Evolutionary conservation across 2,329 filamentous ascomycete species (phyloP).

Genomic region (Epichloe gansuensis): DNA sequence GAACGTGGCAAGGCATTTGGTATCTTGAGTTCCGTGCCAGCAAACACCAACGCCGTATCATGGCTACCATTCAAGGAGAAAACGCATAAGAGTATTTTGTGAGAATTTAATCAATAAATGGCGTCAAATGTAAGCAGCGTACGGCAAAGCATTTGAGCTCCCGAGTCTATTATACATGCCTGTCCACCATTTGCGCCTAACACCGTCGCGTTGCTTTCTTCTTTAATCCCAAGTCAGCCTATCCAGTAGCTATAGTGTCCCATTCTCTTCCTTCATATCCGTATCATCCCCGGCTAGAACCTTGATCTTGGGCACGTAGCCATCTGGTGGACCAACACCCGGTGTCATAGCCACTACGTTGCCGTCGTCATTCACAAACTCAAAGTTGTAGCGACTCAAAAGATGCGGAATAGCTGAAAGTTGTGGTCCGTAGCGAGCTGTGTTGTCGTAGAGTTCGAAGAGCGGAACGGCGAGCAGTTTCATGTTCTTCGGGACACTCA

Average conservation of each 20-base stretch:
- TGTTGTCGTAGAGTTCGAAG: constrained; percentile 98
- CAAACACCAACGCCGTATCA: constrained; percentile 67
- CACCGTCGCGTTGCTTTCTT: constrained; percentile 17
- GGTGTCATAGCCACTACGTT: constrained; percentile 78
- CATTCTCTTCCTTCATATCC: constrained; percentile 44
- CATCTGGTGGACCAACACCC: constrained; percentile 46
- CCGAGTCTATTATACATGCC: constrained; percentile 6
- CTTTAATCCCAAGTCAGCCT: constrained; percentile 13
- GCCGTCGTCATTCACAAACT: constrained; percentile 89
- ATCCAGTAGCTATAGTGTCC: constrained; percentile 17
- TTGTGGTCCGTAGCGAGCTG: constrained; percentile 84
- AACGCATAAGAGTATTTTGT: constrained; percentile 28
- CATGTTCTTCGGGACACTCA: constrained; percentile 99
- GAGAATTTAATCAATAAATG: neutral
- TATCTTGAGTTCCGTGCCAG: constrained; percentile 76
- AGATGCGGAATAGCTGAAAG: constrained; percentile 93
- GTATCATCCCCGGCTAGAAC: constrained; percentile 51
- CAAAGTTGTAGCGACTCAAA: constrained; percentile 90
- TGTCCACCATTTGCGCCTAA: constrained; percentile 19
- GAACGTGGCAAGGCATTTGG: constrained; percentile 83
- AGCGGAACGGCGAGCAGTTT: constrained; percentile 93
- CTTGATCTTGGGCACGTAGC: constrained; percentile 50
- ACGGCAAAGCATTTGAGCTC: neutral
- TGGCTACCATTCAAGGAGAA: constrained; percentile 92
- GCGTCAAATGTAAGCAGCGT: neutral